phyloP scores from a whole-genome alignment of 768 basidiomycete species.

The Tylopilus sp. region DNA sequence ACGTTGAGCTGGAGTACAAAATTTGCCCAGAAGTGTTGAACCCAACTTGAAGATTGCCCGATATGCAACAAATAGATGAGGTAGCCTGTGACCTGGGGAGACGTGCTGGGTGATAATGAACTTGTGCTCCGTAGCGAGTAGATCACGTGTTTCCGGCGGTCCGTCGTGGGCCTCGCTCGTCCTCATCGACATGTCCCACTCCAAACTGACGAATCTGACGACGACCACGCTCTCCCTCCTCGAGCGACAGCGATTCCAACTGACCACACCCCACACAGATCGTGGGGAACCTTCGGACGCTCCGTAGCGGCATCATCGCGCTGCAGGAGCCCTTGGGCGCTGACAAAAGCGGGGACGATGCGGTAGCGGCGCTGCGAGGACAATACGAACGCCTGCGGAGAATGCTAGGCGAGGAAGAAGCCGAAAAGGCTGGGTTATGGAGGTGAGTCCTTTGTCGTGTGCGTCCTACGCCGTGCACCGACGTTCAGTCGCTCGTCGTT shows the following conservation, averaged over 20 bases:
- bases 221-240: constrained; percentile 78
- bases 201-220: constrained; percentile 69
- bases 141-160: background rate
- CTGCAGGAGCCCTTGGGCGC: constrained; percentile 10
- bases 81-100: constrained; percentile 57
- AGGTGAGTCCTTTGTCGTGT: constrained; percentile 39
- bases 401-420: constrained; percentile 66
- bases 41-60: too few relatives aligned
- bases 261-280: constrained; percentile 69
- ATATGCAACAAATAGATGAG: too few relatives aligned
- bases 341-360: constrained; percentile 42
- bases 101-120: constrained; percentile 26
- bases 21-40: too few relatives aligned
- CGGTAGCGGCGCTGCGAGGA: constrained; percentile 51
- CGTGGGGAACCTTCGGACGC: constrained; percentile 62
- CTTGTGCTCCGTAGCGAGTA: background rate
- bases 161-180: background rate
- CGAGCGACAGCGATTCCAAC: constrained; percentile 76
- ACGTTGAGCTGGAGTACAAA: too few relatives aligned
- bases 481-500: too few relatives aligned
- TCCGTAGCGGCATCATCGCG: constrained; percentile 53
- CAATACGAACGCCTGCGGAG: constrained; percentile 77
- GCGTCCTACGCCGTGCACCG: background rate
- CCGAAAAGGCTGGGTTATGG: constrained; percentile 42
- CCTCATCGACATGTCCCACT: constrained; percentile 6